Evolutionary conservation across 352 stramenopile species (phyloP).

Genomic region (Phytophthora vignae): DNA sequence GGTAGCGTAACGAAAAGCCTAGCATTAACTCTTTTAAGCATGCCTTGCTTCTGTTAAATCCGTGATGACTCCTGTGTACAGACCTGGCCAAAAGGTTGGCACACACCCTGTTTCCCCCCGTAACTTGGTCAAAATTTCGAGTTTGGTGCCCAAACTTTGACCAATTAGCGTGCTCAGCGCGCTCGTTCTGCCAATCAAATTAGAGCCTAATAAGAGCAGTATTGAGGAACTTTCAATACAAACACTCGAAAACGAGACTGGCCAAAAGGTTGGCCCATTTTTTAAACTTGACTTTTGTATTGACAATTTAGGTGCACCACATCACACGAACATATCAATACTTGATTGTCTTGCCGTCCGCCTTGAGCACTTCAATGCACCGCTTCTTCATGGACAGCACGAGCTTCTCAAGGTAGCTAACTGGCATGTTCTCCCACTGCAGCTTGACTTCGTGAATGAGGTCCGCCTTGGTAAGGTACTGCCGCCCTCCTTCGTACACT

Average conservation of each 20-base stretch:
- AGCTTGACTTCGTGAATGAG: no score
- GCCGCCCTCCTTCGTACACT: not conserved
- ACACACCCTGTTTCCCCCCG: slow-evolving; percentile 4
- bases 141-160: no score
- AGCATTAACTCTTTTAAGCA: no score
- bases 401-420: slow-evolving; percentile 15
- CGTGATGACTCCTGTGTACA: not conserved
- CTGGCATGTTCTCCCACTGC: slow-evolving; percentile 5
- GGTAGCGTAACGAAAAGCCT: no score
- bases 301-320: no score
- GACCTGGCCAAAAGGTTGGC: slow-evolving; percentile 11
- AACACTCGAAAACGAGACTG: no score
- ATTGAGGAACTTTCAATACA: slow-evolving; percentile 14
- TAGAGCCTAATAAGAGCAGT: not conserved
- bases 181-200: slow-evolving; percentile 13
- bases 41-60: not conserved
- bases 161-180: no score
- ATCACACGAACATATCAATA: slow-evolving; percentile 2
- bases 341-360: slow-evolving; percentile 9
- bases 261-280: no score
- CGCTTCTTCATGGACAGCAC: slow-evolving; percentile 18
- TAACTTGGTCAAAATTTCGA: slow-evolving; percentile 8
- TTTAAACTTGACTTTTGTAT: no score
- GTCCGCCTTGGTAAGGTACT: no score
- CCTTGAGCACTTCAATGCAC: slow-evolving; percentile 17